Evolutionary conservation across 2,329 filamentous ascomycete genomes (phyloP), one percentile per base, ranked within the genome.

Genomic region (Aspergillus piperis): DNA sequence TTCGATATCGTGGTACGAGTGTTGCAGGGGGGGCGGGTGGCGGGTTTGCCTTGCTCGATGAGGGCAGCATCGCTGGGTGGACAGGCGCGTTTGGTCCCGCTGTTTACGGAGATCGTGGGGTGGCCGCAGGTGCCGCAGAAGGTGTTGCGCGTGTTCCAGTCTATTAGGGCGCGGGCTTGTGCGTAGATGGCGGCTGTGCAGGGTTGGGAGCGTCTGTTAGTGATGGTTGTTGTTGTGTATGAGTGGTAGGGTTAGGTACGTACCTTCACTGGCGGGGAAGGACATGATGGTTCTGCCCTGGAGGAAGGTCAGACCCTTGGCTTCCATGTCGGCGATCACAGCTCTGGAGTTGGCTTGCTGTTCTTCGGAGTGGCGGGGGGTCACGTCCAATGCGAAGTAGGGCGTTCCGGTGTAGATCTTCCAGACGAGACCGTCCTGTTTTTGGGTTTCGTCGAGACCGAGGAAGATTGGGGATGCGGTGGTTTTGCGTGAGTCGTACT

Each of bases 91-190:
- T 82, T 81, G 15, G 75, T 77, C 38, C 78, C 78, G 5, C 75
- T 78, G 62, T 82, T 78, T 11, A 75, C 66, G 17, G 70, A 72
- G 13, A 97, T 80, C 0, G 92, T 98, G 23, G 85, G 87, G 70
- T 90, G 85, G 36, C 95, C 94, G 77, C 95, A 99, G 58, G 89
- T 89, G 32, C 88, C 92, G 76, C 95, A 99, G 82, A 92, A 99
- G 30, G 89, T 90, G 77, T 96, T 96, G 54, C 94, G 90, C 25
- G 83, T 83, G 78, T 99, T 98, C 95, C 95, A 99, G 80, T 98
- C 95, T 38, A 96, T 82, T 25, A 97, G 83, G 49, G 92, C 90
- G 58, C 94, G 88, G 7, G 92, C 91, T 77, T 96, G 91, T 13
- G 92, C 94, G 68, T 92, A 96, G 49, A 96, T 90, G 53, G 93